Evolutionary conservation across 1,284 basidiomycete genomes (phyloP).

Genomic region (Acaromyces ingoldii): DNA sequence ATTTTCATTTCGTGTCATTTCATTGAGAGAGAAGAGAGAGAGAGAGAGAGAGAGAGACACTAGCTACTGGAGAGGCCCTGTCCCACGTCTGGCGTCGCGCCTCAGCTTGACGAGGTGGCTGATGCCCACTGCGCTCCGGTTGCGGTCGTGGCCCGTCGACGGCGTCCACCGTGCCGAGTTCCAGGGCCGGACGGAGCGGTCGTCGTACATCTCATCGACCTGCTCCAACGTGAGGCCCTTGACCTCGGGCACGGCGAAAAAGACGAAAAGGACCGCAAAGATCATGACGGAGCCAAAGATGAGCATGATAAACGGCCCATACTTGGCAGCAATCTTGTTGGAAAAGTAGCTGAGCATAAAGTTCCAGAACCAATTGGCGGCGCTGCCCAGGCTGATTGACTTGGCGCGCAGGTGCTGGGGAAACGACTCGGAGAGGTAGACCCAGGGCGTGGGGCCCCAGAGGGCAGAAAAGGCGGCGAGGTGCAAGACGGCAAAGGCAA

Average conservation of each 20-base stretch:
- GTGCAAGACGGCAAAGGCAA: conserved; percentile 71
- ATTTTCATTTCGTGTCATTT: too few species aligned
- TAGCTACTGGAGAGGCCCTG: too few species aligned
- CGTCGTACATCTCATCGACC: conserved; percentile 53
- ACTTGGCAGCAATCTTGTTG: conserved; percentile 61
- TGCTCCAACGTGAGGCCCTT: conserved; percentile 70
- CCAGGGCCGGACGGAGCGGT: conserved; percentile 17
- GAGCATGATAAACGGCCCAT: conserved; percentile 63
- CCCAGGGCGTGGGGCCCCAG: conserved; percentile 68
- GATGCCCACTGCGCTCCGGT: conserved; percentile 1
- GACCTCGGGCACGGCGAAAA: conserved; percentile 69
- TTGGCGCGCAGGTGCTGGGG: conserved; percentile 72
- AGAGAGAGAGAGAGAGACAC: too few species aligned
- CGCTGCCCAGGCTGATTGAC: conserved; percentile 66
- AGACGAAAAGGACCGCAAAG: conserved; percentile 51
- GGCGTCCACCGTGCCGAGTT: conserved; percentile 34
- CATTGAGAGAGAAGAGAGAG: too few species aligned
- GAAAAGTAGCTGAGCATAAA: conserved; percentile 69
- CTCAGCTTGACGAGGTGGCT: conserved; percentile 1
- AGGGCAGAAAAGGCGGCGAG: conserved; percentile 68
- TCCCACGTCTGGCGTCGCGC: not conserved
- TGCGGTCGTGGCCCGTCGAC: conserved; percentile 5
- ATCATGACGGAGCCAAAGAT: conserved; percentile 66
- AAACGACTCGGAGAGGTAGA: conserved; percentile 62
- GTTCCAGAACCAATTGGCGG: conserved; percentile 64